Conservation (phyloP, 2,329 filamentous ascomycete genomes). For the Sphaerulina vaccinii region DNA sequence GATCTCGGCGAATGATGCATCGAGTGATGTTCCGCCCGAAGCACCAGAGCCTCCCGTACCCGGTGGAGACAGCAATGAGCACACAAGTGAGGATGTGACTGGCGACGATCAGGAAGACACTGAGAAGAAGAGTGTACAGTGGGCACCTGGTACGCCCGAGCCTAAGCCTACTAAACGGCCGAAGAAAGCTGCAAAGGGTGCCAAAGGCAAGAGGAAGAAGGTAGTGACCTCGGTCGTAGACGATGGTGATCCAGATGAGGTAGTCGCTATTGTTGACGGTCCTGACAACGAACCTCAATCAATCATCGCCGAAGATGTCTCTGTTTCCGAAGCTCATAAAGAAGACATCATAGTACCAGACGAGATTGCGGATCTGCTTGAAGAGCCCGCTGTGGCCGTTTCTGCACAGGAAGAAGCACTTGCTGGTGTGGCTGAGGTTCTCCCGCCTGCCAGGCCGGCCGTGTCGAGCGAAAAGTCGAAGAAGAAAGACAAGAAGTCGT, state of each 20-base stretch:
- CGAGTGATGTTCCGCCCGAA: slow-evolving; percentile 9
- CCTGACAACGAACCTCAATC: slow-evolving; percentile 6
- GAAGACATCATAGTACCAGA: neutral
- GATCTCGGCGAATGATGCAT: neutral
- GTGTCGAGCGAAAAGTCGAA: neutral
- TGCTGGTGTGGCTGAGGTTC: neutral
- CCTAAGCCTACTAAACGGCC: slow-evolving; percentile 28
- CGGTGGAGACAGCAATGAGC: neutral
- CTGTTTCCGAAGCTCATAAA: neutral
- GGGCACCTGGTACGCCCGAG: slow-evolving; percentile 32
- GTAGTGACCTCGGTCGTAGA: slow-evolving; percentile 14
- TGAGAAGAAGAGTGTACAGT: slow-evolving; percentile 31
- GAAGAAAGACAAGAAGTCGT: slow-evolving; percentile 9
- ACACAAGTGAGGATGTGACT: neutral
- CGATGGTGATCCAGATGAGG: slow-evolving; percentile 25
- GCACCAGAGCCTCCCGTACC: slow-evolving; percentile 9
- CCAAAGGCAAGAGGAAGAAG: slow-evolving; percentile 30
- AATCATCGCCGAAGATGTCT: neutral
- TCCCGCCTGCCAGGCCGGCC: neutral
- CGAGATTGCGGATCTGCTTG: neutral
- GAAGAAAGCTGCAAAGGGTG: slow-evolving; percentile 27
- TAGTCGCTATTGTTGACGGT: slow-evolving; percentile 28
- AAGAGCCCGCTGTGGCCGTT: neutral
- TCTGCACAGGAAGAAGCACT: neutral
- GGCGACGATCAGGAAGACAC: slow-evolving; percentile 19